Conservation (phyloP, 1,284 basidiomycete genomes). For the Fistulinella staudtii region DNA sequence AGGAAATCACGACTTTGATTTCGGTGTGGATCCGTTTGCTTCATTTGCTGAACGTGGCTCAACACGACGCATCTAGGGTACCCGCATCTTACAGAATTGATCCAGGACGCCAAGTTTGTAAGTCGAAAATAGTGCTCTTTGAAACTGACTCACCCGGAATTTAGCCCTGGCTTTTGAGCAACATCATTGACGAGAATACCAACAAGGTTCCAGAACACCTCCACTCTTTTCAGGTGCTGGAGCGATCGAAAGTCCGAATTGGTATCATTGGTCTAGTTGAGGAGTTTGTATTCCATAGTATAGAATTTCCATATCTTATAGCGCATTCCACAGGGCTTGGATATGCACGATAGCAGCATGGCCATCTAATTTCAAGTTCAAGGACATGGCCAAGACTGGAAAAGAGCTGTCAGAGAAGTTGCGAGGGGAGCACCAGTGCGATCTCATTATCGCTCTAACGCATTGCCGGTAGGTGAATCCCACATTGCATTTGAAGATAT, state of each 20-base stretch:
- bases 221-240: slow-evolving; percentile 47
- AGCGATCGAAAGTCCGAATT: slow-evolving; percentile 55
- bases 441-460: slow-evolving; percentile 66
- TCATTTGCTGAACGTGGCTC: slow-evolving; percentile 3
- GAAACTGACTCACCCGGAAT: slow-evolving; percentile 1
- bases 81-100: slow-evolving; percentile 73
- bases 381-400: slow-evolving; percentile 52
- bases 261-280: slow-evolving; percentile 71
- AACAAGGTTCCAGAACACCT: slow-evolving; percentile 47
- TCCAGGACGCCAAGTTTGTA: slow-evolving; percentile 56
- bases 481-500: not conserved
- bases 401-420: slow-evolving; percentile 53
- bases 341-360: slow-evolving; percentile 68
- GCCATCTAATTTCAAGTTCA: slow-evolving; percentile 60
- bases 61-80: slow-evolving; percentile 49
- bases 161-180: slow-evolving; percentile 58
- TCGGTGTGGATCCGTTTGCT: slow-evolving; percentile 30
- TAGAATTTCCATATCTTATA: not conserved
- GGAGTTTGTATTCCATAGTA: slow-evolving; percentile 43
- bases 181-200: slow-evolving; percentile 53
- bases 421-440: slow-evolving; percentile 56
- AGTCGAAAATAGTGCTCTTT: slow-evolving; percentile 33
- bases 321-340: slow-evolving; percentile 49
- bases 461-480: slow-evolving; percentile 47
- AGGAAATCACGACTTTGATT: slow-evolving; percentile 69